Conservation (phyloP, 108 stramenopile genomes). For the Seminavis robusta region DNA sequence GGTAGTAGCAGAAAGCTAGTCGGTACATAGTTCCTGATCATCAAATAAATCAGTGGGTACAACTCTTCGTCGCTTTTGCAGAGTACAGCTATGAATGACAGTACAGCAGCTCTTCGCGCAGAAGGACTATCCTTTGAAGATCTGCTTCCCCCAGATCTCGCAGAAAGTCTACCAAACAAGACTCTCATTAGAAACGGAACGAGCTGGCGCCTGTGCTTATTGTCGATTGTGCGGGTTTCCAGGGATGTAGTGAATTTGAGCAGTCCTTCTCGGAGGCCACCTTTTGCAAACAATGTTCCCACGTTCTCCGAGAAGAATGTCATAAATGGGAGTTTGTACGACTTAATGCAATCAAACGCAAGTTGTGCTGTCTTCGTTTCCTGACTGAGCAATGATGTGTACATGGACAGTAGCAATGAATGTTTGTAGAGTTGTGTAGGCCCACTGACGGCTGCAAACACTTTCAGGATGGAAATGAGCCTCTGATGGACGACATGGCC, state of each 20-base stretch:
- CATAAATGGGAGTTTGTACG: conserved; percentile 62
- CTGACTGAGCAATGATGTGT: conserved; percentile 55
- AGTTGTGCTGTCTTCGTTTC: conserved; percentile 54
- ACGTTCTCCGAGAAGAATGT: conserved; percentile 53
- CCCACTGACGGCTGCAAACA: conserved; percentile 72
- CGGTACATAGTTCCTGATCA: conserved; percentile 69
- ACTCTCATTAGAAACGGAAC: conserved; percentile 64
- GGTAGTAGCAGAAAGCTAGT: conserved; percentile 14
- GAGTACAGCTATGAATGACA: conserved; percentile 75
- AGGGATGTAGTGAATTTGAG: conserved; percentile 54
- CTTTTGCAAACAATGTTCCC: conserved; percentile 50
- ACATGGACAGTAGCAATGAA: conserved; percentile 46
- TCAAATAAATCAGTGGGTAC: conserved; percentile 72
- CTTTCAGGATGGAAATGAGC: conserved; percentile 61
- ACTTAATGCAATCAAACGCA: conserved; percentile 53
- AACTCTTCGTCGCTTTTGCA: conserved; percentile 53
- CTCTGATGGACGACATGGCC: conserved; percentile 13
- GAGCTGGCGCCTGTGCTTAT: conserved; percentile 49
- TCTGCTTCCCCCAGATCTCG: conserved; percentile 45
- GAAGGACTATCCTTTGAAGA: conserved; percentile 75
- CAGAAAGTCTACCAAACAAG: conserved; percentile 71
- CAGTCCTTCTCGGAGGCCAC: conserved; percentile 61
- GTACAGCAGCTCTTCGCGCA: conserved; percentile 63
- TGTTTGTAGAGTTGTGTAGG: conserved; percentile 76
- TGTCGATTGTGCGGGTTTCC: conserved; percentile 36